A percentile compares a stretch with the other conserved stretches of the same genome.
Evolutionary conservation across 2,329 filamentous ascomycete genomes (phyloP).

Genomic region (Colletotrichum limetticola): DNA sequence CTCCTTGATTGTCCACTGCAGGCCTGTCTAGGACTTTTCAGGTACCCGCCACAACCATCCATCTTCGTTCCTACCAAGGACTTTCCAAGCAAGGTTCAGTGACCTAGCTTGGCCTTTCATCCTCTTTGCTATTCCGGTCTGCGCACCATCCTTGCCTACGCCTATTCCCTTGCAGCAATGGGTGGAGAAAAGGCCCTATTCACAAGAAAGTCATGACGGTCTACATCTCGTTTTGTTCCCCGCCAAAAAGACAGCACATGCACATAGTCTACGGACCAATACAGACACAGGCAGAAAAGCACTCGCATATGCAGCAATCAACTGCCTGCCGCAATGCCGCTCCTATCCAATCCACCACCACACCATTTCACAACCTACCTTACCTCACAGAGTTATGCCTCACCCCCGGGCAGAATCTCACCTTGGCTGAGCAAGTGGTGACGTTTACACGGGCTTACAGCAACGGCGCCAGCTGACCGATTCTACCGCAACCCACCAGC

Average conservation of each 20-base stretch:
- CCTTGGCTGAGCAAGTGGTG: conserved; percentile 32
- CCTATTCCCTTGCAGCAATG: conserved; percentile 18
- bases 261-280: conserved; percentile 3
- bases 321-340: conserved; percentile 1
- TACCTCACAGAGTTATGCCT: not conserved
- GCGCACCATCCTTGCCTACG: not conserved
- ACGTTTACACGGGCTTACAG: conserved; percentile 26
- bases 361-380: not conserved
- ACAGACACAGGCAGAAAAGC: not conserved
- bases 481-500: conserved; percentile 8
- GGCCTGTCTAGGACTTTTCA: not conserved
- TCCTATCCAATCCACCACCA: not conserved
- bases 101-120: conserved; percentile 16
- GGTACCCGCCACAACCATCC: not conserved
- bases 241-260: conserved; percentile 11
- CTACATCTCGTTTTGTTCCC: conserved; percentile 16
- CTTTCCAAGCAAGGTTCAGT: conserved; percentile 24
- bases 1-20: not conserved
- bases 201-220: conserved; percentile 28
- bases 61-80: not conserved
- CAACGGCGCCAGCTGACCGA: conserved; percentile 18
- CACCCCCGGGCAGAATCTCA: not conserved
- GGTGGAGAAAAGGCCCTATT: conserved; percentile 3
- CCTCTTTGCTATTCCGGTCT: not conserved
- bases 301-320: conserved; percentile 6